Percentiles rank a stretch among this genome's conserved stretches.
phyloP scores from a whole-genome alignment of 1,284 basidiomycete species.

The Ustilago vetiveriae region DNA sequence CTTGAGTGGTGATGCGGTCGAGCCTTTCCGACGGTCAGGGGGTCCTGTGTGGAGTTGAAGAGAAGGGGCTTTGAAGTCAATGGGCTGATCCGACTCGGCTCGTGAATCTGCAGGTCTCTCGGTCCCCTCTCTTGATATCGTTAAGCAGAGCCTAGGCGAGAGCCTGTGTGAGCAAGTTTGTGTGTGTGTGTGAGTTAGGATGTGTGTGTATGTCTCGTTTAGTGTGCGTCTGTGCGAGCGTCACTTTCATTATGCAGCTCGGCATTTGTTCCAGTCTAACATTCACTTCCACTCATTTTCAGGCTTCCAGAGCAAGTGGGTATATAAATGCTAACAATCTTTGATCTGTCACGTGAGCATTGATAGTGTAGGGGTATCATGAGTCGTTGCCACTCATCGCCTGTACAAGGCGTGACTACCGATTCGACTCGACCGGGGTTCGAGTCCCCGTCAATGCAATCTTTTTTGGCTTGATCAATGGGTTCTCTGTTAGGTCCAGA shows the following conservation, averaged over 20 bases:
- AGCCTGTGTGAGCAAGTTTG: neutral
- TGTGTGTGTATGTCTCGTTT: neutral
- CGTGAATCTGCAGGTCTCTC: no score
- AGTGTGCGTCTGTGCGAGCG: conserved; percentile 4
- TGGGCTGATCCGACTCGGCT: no score
- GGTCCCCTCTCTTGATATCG: no score
- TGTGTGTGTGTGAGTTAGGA: neutral
- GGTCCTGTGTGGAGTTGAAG: no score
- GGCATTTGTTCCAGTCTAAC: neutral
- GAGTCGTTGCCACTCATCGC: conserved; percentile 49
- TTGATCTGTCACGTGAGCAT: conserved; percentile 14
- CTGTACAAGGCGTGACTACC: conserved; percentile 9
- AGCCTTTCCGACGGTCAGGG: no score
- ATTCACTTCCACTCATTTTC: no score
- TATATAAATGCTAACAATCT: neutral
- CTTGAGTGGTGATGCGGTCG: neutral
- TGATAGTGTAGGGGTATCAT: conserved; percentile 54
- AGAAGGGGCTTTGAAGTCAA: no score
- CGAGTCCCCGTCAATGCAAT: conserved; percentile 57
- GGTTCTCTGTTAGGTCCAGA: neutral
- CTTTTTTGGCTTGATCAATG: conserved; percentile 8
- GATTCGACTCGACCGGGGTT: conserved; percentile 56
- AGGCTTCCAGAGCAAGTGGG: no score
- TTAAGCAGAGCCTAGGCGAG: no score
- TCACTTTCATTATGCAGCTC: no score